Conservation (phyloP, 257 asterid species). For the Ajuga chamaepitys region DNA sequence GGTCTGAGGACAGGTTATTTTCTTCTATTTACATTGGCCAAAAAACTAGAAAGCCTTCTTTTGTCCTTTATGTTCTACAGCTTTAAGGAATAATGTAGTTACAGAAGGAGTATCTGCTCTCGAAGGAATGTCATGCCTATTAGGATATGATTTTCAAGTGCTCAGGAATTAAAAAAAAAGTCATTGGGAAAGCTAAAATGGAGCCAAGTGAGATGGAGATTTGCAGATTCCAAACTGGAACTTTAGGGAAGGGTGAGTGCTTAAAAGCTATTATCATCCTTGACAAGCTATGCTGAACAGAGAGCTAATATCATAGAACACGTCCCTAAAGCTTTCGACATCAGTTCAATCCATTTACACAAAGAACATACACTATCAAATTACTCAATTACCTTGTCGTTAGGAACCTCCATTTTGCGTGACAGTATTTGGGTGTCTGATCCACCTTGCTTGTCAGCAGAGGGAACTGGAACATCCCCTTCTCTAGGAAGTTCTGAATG, state of each 20-base stretch:
- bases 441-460: slow-evolving; percentile 25
- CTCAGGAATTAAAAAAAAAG: too few species aligned
- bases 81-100: not conserved
- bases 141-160: not conserved
- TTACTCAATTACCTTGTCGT: slow-evolving; percentile 52
- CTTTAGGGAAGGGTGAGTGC: not conserved
- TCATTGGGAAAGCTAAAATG: not conserved
- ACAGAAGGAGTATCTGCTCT: not conserved
- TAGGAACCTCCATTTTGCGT: slow-evolving; percentile 88
- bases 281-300: not conserved
- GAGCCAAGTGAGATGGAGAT: not conserved
- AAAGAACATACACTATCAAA: not conserved
- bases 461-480: slow-evolving; percentile 40
- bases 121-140: not conserved
- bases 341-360: not conserved
- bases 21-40: not conserved
- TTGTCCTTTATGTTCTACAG: not conserved
- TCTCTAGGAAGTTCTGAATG: slow-evolving; percentile 33
- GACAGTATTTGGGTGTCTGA: slow-evolving; percentile 44
- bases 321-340: not conserved
- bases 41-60: not conserved
- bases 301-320: not conserved
- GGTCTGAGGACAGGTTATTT: not conserved
- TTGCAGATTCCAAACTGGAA: not conserved
- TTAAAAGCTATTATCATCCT: not conserved